Evolutionary conservation across 2,329 filamentous ascomycete genomes (phyloP).

Genomic region (Aphanocladium album): DNA sequence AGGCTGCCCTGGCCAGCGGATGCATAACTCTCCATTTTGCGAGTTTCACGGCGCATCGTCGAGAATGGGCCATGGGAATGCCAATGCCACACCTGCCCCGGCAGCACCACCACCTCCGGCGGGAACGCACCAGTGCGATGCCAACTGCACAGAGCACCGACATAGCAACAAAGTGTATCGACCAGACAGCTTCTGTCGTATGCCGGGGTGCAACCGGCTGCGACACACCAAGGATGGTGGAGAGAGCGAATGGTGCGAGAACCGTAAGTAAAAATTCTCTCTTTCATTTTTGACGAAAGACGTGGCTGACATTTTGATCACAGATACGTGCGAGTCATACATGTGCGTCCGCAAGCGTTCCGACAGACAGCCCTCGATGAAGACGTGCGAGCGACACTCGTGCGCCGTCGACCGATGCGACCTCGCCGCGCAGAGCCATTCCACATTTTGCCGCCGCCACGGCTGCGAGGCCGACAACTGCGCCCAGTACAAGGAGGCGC

Average conservation of each 20-base stretch:
- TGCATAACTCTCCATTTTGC: not conserved
- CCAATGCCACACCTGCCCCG: not conserved
- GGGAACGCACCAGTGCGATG: not conserved
- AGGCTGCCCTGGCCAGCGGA: not conserved
- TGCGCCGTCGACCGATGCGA: constrained; percentile 7
- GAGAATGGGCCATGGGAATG: not conserved
- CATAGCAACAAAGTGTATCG: constrained; percentile 4
- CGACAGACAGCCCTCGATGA: constrained; percentile 1
- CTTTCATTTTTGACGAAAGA: not conserved
- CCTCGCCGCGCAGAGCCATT: not conserved
- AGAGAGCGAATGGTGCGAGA: constrained; percentile 9
- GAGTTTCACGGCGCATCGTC: not conserved
- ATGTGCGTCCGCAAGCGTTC: not conserved
- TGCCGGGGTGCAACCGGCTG: not conserved
- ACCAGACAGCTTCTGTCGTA: not conserved
- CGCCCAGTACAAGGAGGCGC: constrained; percentile 3
- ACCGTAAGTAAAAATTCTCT: not conserved
- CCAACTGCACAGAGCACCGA: constrained; percentile 2
- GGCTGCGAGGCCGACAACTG: constrained; percentile 9
- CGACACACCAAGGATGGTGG: not conserved
- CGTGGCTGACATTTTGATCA: not conserved
- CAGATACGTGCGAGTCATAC: constrained; percentile 6
- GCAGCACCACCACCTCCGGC: not conserved
- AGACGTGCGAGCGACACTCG: constrained; percentile 6
- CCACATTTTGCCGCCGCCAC: not conserved